Evolutionary conservation across 169 alveolate species (phyloP), one percentile per base, ranked within the genome.

Genomic region (Toxoplasma gondii): DNA sequence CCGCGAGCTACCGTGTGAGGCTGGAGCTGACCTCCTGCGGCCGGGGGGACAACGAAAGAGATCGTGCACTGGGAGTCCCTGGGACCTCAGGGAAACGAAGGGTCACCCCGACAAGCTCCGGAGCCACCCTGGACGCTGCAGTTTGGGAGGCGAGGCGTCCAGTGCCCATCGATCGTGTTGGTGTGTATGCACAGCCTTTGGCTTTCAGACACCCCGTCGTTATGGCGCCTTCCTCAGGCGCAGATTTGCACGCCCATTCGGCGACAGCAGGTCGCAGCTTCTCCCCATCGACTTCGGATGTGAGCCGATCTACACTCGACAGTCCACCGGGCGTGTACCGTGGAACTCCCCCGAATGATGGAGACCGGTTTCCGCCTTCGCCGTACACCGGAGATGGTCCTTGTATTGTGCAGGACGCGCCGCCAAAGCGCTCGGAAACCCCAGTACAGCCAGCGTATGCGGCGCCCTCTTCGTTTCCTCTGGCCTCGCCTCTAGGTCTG

Each of bases 81-180:
- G 82, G 82, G 16, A 22, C 34, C 27, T 4, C 74, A 27, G 29
- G 74, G n/a, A 64, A 27, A 64, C 74, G 1, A 22, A 64, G 34
- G 22, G n/a, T 16, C 24, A 7, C 7, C 29, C n/a, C n/a, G 34
- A 31, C 7, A 64, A 1, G 34, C n/a, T 31, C 74, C 22, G 74
- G 34, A 31, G n/a, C 7, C n/a, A 27, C 29, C n/a, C 39, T 36
- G 39, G 43, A 78, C 27, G 24, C 12, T 78, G 10, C n/a, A 1
- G 86, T 38, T 36, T 78, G 86, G 86, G 44, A 36, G n/a, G 86
- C 44, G 9, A 38, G 44, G 5, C 86, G 86, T 83, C 92, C 94
- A 38, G 94, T 92, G n/a, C 94, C 94, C 0, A 83, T 92, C 44
- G 94, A 92, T 58, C 78, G 94, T 16, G 92, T 92, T 58, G 94